Evolutionary conservation across 192 early-diverging fungal genomes (phyloP).

Genomic region (Backusella mclennaniae): DNA sequence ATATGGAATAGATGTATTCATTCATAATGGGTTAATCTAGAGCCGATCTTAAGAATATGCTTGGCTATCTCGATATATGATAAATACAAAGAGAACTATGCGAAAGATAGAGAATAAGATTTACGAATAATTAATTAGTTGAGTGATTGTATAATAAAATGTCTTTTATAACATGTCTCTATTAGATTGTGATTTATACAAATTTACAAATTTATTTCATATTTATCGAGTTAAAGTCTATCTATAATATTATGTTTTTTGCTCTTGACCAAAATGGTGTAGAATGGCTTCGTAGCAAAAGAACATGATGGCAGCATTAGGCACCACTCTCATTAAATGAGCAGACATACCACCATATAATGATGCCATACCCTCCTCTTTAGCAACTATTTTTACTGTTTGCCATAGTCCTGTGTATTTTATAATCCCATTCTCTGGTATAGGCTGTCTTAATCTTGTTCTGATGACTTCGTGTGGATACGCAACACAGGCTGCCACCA

Average conservation of each 20-base stretch:
- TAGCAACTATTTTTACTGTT: slow-evolving; percentile 52
- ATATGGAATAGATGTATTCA: no score
- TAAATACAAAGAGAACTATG: slow-evolving; percentile 66
- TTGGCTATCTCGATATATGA: slow-evolving; percentile 45
- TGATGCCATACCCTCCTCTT: slow-evolving; percentile 81
- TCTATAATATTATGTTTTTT: not conserved
- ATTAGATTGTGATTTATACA: not conserved
- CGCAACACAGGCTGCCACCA: slow-evolving; percentile 83
- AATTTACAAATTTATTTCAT: not conserved
- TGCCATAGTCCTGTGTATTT: slow-evolving; percentile 80
- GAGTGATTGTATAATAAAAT: not conserved
- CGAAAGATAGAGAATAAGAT: slow-evolving; percentile 57
- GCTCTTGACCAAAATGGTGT: slow-evolving; percentile 34
- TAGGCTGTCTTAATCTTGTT: slow-evolving; percentile 87
- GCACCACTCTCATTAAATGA: slow-evolving; percentile 92
- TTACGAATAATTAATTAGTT: slow-evolving; percentile 53
- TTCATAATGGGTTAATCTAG: no score
- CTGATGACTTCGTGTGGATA: slow-evolving; percentile 97
- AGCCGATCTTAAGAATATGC: no score
- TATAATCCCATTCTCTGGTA: slow-evolving; percentile 51
- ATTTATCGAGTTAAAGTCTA: no score
- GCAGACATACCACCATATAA: slow-evolving; percentile 95
- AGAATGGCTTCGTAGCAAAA: slow-evolving; percentile 79
- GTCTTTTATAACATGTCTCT: not conserved
- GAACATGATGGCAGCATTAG: slow-evolving; percentile 96